Evolutionary conservation across 805 yeast genomes (phyloP).

Genomic region (Cyberlindnera amylophila): DNA sequence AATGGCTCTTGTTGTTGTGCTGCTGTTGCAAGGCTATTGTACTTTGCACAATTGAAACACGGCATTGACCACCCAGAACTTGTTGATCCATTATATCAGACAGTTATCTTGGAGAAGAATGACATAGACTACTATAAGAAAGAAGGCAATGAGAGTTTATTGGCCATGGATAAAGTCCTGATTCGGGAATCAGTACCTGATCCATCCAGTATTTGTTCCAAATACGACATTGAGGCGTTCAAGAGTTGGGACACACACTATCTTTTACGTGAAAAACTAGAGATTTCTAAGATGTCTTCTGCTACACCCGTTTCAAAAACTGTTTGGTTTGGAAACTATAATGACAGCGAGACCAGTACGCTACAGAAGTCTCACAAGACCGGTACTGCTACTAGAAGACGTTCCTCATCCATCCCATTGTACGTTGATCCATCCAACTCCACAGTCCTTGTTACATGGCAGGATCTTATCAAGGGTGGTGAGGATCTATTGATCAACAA

Average conservation of each 20-base stretch:
- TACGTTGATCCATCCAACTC: constrained; percentile 53
- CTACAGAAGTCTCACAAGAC: constrained; percentile 4
- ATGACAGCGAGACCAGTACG: constrained; percentile 51
- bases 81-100: constrained; percentile 22
- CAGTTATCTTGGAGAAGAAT: constrained; percentile 20
- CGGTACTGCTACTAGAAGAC: constrained; percentile 1
- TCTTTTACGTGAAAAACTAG: constrained; percentile 71
- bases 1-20: constrained; percentile 33
- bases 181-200: constrained; percentile 12
- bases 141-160: constrained; percentile 8
- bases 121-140: constrained; percentile 13
- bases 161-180: constrained; percentile 27
- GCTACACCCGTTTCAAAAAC: constrained; percentile 55
- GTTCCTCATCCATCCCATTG: constrained; percentile 27
- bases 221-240: constrained; percentile 39
- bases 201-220: constrained; percentile 27
- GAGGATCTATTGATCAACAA: constrained; percentile 37
- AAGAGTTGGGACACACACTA: constrained; percentile 68
- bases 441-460: constrained; percentile 37
- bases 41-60: constrained; percentile 39
- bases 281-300: constrained; percentile 77
- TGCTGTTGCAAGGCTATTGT: constrained; percentile 37
- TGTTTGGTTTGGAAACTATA: constrained; percentile 81
- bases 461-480: constrained; percentile 26
- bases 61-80: constrained; percentile 27